These are phyloP conservation scores for Craterostigma plantagineum DNA, from an alignment of 257 asterid species.

Conservation along the genomic window DNA sequence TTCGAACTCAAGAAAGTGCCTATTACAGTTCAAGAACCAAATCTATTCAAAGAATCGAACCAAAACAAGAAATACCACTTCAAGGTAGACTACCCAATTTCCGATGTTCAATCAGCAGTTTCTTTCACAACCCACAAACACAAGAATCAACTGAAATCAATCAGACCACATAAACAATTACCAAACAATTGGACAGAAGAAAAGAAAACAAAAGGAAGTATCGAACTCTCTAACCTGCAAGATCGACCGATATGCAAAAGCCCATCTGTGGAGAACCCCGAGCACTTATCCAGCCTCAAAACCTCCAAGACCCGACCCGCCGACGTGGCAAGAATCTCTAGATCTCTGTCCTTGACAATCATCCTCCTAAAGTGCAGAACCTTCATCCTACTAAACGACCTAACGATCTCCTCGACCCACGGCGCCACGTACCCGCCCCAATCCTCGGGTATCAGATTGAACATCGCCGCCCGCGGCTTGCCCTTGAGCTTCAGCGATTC, in stretches of 20 bases:
- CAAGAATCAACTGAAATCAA: no score
- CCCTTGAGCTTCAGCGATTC: slow-evolving; percentile 7
- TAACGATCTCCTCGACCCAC: slow-evolving; percentile 4
- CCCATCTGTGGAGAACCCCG: slow-evolving; percentile 3
- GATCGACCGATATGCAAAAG: slow-evolving; percentile 1
- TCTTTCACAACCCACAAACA: no score
- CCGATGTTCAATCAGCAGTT: no score
- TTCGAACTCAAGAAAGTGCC: no score
- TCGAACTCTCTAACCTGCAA: not conserved
- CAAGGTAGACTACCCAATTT: no score
- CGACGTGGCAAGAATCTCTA: not conserved
- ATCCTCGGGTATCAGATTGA: slow-evolving; percentile 4
- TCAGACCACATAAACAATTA: no score
- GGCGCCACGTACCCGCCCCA: slow-evolving; percentile 5
- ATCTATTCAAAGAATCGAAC: no score
- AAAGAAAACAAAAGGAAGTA: not conserved
- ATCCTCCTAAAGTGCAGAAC: slow-evolving; percentile 1
- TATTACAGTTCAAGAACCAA: no score
- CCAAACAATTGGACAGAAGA: no score
- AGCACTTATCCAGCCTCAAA: slow-evolving; percentile 3
- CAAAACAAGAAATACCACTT: no score
- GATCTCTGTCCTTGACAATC: slow-evolving; percentile 5
- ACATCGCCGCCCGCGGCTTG: slow-evolving; percentile 6
- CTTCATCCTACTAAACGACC: slow-evolving; percentile 1
- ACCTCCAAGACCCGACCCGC: not conserved